Evolutionary conservation across 2,329 filamentous ascomycete species (phyloP), one percentile per base, ranked within the genome.

Genomic region (Microthyrium microscopicum): DNA sequence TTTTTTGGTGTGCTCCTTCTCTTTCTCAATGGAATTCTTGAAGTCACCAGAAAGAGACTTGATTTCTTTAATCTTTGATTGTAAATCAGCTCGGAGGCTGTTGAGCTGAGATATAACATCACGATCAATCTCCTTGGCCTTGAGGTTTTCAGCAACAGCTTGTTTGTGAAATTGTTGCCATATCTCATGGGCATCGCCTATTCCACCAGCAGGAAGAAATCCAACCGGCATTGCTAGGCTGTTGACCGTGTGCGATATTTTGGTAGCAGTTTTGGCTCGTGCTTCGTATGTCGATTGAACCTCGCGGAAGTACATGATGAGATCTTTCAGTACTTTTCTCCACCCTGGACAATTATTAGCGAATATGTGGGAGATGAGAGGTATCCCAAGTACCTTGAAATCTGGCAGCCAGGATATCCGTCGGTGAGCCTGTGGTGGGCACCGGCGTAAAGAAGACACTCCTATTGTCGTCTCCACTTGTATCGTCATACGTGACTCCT

Each of bases 11-110:
- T 55, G 62, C 15, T 94, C 85, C 62, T 92, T 87, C 55, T 95
- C 89, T 58, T 87, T 93, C 18, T 93, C 83, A 7, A 98, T 84
- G 0, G 77, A 80, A 51, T 93, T 98, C 58, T 93, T 93, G 59
- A 98, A 98, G 54, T 98, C 89, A 12, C 84, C 80, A 5, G 83
- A 80, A 12, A 98, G 62, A 43, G 74, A 77, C 59, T 92, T 93
- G 60, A 98, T 98, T 57, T 98, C 89, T 56, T 95, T 98, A 55
- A 92, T 92, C 61, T 98, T 98, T 53, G 91, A 83, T 40, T 79
- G 78, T 13, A 98, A 63, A 53, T 98, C 89, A 47, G 75, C 85
- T 37, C 89, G 66, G 34, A 98, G 61, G 1, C 84, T 84, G 2
- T 77, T 83, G 36, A 98, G 63, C 33, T 87, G 84, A 32, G 81